Percentiles rank a stretch among this genome's conserved stretches.
Evolutionary conservation across 768 basidiomycete genomes (phyloP).

Genomic region (Cystofilobasidium bisporidii): DNA sequence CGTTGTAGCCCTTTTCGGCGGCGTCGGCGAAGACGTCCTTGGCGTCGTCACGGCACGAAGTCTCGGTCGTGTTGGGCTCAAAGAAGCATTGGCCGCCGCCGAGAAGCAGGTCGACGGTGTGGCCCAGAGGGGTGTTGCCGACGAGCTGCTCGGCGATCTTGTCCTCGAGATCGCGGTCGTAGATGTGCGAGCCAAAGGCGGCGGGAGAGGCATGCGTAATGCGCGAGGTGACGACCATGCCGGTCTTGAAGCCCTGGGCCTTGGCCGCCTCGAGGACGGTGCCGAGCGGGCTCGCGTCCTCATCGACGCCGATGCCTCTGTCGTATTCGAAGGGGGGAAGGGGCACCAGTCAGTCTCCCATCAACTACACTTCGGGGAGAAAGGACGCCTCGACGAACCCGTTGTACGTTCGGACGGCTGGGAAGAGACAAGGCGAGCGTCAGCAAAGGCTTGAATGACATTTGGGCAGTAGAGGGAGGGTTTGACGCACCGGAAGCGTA

Average conservation of each 20-base stretch:
- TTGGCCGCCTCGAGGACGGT: constrained; percentile 35
- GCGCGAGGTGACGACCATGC: constrained; percentile 24
- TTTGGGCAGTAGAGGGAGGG: no score
- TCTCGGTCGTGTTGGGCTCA: constrained; percentile 19
- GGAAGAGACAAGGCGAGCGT: no score
- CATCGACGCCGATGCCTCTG: constrained; percentile 23
- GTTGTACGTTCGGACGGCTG: constrained; percentile 16
- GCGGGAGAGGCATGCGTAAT: constrained; percentile 25
- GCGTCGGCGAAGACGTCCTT: constrained; percentile 30
- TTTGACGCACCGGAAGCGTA: no score
- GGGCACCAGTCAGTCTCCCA: no score
- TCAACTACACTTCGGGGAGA: no score
- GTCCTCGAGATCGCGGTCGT: constrained; percentile 31
- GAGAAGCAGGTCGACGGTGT: constrained; percentile 34
- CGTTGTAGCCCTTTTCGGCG: constrained; percentile 19
- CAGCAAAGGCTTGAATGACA: no score
- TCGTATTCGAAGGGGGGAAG: no score
- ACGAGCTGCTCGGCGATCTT: constrained; percentile 31
- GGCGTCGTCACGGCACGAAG: constrained; percentile 32
- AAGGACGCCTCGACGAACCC: no score
- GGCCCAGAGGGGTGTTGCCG: constrained; percentile 23
- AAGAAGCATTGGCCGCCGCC: constrained; percentile 31
- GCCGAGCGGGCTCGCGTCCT: neutral
- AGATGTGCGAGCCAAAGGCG: constrained; percentile 33
- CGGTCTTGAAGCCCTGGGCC: constrained; percentile 29